These are phyloP conservation scores for Cryphonectria nitschkei DNA, from an alignment of 2,329 filamentous ascomycete species.

Conservation along the genomic window DNA sequence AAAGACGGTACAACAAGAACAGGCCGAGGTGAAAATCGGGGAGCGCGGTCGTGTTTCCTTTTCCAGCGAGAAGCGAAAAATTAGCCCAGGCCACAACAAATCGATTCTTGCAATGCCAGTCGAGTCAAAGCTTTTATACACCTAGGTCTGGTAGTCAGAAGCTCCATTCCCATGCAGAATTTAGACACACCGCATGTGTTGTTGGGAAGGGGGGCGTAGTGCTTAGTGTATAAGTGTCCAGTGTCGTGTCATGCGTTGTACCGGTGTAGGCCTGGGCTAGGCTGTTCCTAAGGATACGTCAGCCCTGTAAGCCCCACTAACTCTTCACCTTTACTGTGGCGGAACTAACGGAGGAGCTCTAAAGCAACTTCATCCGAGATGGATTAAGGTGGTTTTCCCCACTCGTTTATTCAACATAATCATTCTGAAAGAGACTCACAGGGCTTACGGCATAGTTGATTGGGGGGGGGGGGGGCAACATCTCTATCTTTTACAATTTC, in stretches of 20 bases:
- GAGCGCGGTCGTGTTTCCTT: not conserved
- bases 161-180: conserved; percentile 9
- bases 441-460: no score
- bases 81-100: not conserved
- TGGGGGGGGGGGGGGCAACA: no score
- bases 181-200: conserved; percentile 2
- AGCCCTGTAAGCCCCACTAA: no score
- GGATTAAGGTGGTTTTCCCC: no score
- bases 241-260: not conserved
- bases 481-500: no score
- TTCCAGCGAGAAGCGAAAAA: not conserved
- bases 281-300: not conserved
- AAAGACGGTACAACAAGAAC: not conserved
- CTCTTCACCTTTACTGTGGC: no score
- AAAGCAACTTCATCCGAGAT: no score
- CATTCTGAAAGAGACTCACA: no score
- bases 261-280: not conserved
- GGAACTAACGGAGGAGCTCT: no score
- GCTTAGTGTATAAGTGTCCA: no score
- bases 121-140: conserved; percentile 2
- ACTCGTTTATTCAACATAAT: no score
- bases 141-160: conserved; percentile 8
- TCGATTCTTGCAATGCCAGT: not conserved
- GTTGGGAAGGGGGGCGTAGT: not conserved
- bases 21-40: not conserved